Base-by-base conservation (phyloP, 495 filamentous ascomycete genomes). In the Lasiosphaeris hirsuta region DNA sequence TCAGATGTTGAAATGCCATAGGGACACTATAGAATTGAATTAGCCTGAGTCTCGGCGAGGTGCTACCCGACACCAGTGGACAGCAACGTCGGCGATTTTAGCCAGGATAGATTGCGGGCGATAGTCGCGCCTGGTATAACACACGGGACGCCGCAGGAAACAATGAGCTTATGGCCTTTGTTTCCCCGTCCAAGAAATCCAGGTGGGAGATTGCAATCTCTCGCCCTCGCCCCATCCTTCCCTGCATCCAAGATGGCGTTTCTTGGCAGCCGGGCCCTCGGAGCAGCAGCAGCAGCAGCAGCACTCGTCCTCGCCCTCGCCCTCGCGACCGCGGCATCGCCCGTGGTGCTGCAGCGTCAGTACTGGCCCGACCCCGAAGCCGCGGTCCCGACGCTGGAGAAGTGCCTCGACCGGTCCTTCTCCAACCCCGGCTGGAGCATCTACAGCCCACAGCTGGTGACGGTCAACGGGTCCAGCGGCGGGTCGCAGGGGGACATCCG, bases 401-500 rank as follows among this genome's bases (percentile, higher is more conserved):
- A 59, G 17, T 70, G 71, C n/a, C 36, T 57, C 9, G 45, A 58
- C 37, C 51, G 51, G 33, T 70, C 67, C 9, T 61, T 58, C 13
- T 50, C 57, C 17, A 48, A 52, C 17, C 65, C 65, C 5, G 39
- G 43, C 35, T 63, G 56, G 56, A 18, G 47, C 44, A 61, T 67
- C 50, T 58, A 60, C 57, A 45, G 59, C n/a, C 62, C 62, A 19
- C 56, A 50, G 23, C 18, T 65, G 30, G 18, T 54, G 5, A 49
- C 57, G 0, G 59, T 65, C 4, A 63, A 65, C 38, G 62, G 53
- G 3, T 62, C 59, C 10, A 60, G 43, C 38, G 65, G 65, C 1
- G 64, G 66, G 7, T 44, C 62, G 10, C 43, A 54, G 9, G 65
- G 67, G 2, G 64, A 67, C 49, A 62, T 70, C 11, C 45, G 60